phyloP scores from a whole-genome alignment of 768 basidiomycete species.

The Mycena crocata region DNA sequence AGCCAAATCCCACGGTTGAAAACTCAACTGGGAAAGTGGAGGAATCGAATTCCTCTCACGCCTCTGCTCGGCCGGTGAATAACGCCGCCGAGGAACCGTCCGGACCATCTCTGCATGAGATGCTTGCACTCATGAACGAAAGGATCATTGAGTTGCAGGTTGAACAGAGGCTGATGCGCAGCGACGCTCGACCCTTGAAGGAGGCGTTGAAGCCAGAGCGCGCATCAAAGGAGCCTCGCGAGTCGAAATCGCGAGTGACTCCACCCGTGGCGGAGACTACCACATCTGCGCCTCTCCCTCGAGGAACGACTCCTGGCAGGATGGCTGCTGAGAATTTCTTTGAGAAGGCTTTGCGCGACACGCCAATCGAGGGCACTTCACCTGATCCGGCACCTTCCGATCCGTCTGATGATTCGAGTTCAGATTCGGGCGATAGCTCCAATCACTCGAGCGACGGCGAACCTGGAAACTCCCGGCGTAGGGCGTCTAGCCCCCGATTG shows the following conservation, averaged over 20 bases:
- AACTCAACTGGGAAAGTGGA: background rate
- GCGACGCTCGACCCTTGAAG: no score
- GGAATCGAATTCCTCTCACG: background rate
- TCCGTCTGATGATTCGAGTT: constrained; percentile 12
- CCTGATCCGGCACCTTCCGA: background rate
- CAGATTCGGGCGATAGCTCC: background rate
- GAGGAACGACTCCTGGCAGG: background rate
- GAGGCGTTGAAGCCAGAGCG: background rate
- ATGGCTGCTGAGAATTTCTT: constrained; percentile 8
- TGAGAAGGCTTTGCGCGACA: background rate
- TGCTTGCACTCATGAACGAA: background rate
- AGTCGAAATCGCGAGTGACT: background rate
- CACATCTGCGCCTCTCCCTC: no score
- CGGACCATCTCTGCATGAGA: background rate
- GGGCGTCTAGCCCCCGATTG: background rate
- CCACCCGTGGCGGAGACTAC: no score
- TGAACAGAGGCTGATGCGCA: background rate
- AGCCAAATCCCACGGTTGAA: background rate
- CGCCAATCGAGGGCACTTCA: background rate
- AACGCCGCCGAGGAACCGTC: background rate
- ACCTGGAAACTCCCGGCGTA: background rate
- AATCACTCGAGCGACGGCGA: background rate
- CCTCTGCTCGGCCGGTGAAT: background rate
- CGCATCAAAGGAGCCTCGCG: background rate
- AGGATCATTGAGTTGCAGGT: background rate